Base-by-base conservation (phyloP, 1,284 basidiomycete species). In the Ustilago crameri region DNA sequence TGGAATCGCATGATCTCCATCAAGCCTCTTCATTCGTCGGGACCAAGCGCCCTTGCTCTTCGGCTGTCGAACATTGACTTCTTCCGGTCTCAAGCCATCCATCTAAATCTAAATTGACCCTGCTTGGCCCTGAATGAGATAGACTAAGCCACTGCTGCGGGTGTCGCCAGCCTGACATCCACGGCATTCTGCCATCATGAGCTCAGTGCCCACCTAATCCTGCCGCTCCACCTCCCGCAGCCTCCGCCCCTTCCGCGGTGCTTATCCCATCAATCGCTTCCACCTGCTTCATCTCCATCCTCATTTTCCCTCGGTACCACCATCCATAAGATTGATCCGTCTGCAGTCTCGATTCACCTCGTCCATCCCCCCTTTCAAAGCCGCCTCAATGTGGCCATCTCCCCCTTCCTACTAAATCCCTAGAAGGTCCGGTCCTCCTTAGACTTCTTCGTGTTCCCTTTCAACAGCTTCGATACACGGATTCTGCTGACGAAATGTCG, bases 381-480 rank as follows among this genome's bases (percentile, higher is more conserved):
- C 53, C 49, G 49, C 63, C 53, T 66, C 63, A 53, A 66, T 52
- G 63, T 60, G 63, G 63, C 50, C 48, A 15, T 27, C 37, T 15
- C 37, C 38, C 30, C 30, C 14, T 30, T n/a, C n/a, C 22, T n/a
- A 22, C 15, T 30, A 22, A 8, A 23, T 22, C 26, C 23, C 14
- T 41, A 20, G 37, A 27, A 35, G 38, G 40, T 10, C 22, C n/a
- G 1, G 8, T 30, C 26, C 3, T 4, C 27, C 20, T n/a, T 20
- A 18, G n/a, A n/a, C 32, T 27, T 15, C 17, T 9, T 14, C 27
- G 38, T 23, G 32, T 18, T 17, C 23, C 9, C 22, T 27, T 47
- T 18, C 9, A 8, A 30, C 32, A 35, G 10, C 45, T 47, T 27
- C 26, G 9, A 35, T 35, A 18, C n/a, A 27, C 32, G 26, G 9